These are phyloP conservation scores for Stemphylium lycopersici DNA, from an alignment of 2,329 filamentous ascomycete species.

Conservation along the genomic window DNA sequence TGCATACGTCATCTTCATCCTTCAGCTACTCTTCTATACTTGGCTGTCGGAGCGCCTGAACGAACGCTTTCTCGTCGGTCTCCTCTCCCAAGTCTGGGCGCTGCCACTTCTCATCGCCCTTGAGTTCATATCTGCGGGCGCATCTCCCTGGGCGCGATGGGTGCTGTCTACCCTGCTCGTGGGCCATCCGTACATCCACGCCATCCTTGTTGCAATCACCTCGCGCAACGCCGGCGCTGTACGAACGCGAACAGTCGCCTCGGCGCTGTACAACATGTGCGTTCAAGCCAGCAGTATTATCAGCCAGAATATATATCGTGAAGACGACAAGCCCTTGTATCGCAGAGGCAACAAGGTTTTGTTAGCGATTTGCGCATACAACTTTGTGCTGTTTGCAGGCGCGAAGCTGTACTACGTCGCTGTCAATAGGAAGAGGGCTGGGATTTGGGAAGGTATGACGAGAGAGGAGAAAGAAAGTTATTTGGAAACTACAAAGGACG, in stretches of 20 bases:
- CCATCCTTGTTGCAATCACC: slow-evolving; percentile 52
- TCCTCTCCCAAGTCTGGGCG: slow-evolving; percentile 49
- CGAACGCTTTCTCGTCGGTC: slow-evolving; percentile 57
- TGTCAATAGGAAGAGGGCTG: slow-evolving; percentile 53
- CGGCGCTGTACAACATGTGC: slow-evolving; percentile 53
- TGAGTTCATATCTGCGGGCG: slow-evolving; percentile 35
- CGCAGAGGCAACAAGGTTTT: slow-evolving; percentile 61
- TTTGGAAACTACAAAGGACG: slow-evolving; percentile 44
- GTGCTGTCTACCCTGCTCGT: slow-evolving; percentile 49
- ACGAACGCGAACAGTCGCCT: slow-evolving; percentile 52
- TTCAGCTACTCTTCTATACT: slow-evolving; percentile 59
- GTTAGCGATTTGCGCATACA: slow-evolving; percentile 57
- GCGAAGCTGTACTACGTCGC: slow-evolving; percentile 62
- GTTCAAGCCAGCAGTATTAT: slow-evolving; percentile 44
- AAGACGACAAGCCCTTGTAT: slow-evolving; percentile 59
- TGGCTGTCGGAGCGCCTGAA: slow-evolving; percentile 59
- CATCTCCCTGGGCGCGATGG: slow-evolving; percentile 49
- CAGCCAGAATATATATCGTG: slow-evolving; percentile 58
- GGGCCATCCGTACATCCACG: slow-evolving; percentile 53
- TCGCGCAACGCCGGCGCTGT: slow-evolving; percentile 53
- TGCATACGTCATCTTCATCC: slow-evolving; percentile 55
- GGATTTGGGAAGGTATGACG: slow-evolving; percentile 42
- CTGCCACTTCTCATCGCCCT: slow-evolving; percentile 49
- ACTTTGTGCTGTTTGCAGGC: slow-evolving; percentile 58
- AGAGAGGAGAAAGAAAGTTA: slow-evolving; percentile 45